A percentile compares a stretch with the other conserved stretches of the same genome.
Conservation (phyloP, 306 rosid species). For the Sesbania bispinosa region DNA sequence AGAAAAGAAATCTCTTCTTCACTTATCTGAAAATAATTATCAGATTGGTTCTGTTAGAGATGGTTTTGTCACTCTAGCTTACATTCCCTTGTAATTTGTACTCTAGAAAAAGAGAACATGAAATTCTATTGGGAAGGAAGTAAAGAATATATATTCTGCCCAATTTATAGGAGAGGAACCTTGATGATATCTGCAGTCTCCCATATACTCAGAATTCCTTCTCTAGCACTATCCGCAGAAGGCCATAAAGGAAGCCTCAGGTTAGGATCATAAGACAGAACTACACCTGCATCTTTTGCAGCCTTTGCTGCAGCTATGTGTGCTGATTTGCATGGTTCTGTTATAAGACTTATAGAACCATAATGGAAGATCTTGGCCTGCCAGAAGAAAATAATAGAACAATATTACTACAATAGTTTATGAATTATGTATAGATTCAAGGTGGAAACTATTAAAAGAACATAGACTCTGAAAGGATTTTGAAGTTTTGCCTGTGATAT, state of each 20-base stretch:
- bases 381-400: slow-evolving; percentile 29
- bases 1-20: slow-evolving; percentile 92
- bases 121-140: slow-evolving; percentile 18
- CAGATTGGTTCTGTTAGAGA: slow-evolving; percentile 19
- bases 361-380: slow-evolving; percentile 92
- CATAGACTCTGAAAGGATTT: slow-evolving; percentile 1
- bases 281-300: slow-evolving; percentile 84
- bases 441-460: slow-evolving; percentile 7
- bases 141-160: slow-evolving; percentile 15
- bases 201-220: slow-evolving; percentile 95
- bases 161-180: slow-evolving; percentile 37
- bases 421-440: background rate
- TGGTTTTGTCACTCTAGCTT: slow-evolving; percentile 5
- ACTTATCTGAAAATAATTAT: slow-evolving; percentile 56
- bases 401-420: slow-evolving; percentile 9
- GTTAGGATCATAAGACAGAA: slow-evolving; percentile 91
- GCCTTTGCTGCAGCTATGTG: slow-evolving; percentile 92
- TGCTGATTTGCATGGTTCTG: slow-evolving; percentile 94
- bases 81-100: background rate
- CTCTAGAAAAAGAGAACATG: slow-evolving; percentile 17
- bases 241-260: slow-evolving; percentile 97
- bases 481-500: background rate
- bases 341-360: slow-evolving; percentile 94
- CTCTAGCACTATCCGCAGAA: slow-evolving; percentile 84
- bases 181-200: slow-evolving; percentile 85